phyloP scores from a whole-genome alignment of 805 yeast species.

The Lachancea dasiensis region DNA sequence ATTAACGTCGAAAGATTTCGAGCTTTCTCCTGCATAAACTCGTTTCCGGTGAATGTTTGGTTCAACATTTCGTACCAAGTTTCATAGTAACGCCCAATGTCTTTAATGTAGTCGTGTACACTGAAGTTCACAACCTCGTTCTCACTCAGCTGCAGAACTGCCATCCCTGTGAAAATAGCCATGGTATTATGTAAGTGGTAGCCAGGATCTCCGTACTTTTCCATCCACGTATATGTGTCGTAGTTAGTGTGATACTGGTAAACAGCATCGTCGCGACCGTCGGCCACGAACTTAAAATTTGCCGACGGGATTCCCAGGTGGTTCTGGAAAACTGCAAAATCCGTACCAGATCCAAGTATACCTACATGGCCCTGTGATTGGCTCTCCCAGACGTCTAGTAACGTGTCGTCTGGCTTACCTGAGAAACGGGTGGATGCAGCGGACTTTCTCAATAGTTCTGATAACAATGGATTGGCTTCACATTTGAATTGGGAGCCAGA shows the following conservation, averaged over 20 bases:
- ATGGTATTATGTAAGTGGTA: constrained; percentile 48
- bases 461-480: constrained; percentile 53
- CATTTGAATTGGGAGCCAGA: constrained; percentile 45
- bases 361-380: constrained; percentile 35
- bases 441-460: constrained; percentile 39
- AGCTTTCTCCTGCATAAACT: constrained; percentile 7
- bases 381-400: constrained; percentile 45
- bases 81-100: constrained; percentile 36
- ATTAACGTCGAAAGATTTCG: neutral
- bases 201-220: constrained; percentile 45
- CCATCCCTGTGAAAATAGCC: constrained; percentile 54
- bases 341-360: constrained; percentile 46
- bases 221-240: constrained; percentile 55
- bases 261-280: constrained; percentile 41
- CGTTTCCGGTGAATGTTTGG: constrained; percentile 19
- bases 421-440: constrained; percentile 43
- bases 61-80: constrained; percentile 20
- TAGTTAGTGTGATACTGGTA: constrained; percentile 44
- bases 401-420: constrained; percentile 33
- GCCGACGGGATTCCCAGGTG: constrained; percentile 64
- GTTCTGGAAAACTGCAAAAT: constrained; percentile 55
- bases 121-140: constrained; percentile 48
- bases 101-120: constrained; percentile 42
- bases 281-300: constrained; percentile 39
- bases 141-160: constrained; percentile 49